phyloP scores from a whole-genome alignment of 1,284 basidiomycete species.

The Cerioporus squamosus region DNA sequence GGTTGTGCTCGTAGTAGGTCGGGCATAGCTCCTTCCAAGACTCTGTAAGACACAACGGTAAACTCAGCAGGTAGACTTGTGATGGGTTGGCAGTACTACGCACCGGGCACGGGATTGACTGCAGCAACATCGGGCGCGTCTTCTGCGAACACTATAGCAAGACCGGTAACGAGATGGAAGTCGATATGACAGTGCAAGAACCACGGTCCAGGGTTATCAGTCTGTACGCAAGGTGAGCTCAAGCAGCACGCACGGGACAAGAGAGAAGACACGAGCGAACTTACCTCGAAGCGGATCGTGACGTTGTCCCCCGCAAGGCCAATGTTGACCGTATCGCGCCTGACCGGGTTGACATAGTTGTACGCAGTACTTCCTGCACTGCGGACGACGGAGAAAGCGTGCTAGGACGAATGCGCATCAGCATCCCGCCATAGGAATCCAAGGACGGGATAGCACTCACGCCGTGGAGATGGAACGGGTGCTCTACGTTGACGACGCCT shows the following conservation, averaged over 20 bases:
- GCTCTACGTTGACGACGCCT: conserved; percentile 34
- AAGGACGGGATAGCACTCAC: conserved; percentile 24
- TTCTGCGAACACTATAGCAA: conserved; percentile 36
- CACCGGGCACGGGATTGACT: conserved; percentile 23
- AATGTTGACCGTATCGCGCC: conserved; percentile 29
- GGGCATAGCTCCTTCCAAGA: conserved; percentile 1
- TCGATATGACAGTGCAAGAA: conserved; percentile 15
- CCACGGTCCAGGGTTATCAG: conserved; percentile 28
- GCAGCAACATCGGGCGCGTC: conserved; percentile 24
- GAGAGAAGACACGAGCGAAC: not conserved
- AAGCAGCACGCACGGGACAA: not conserved
- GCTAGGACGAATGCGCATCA: conserved; percentile 5
- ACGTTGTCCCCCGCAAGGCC: conserved; percentile 3
- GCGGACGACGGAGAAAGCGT: conserved; percentile 21
- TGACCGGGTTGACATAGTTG: conserved; percentile 43
- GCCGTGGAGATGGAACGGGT: conserved; percentile 47
- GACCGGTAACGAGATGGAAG: conserved; percentile 33
- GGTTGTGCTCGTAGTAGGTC: not conserved
- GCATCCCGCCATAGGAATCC: not conserved
- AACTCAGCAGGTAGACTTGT: not conserved
- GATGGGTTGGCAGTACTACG: not conserved
- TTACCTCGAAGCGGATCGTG: conserved; percentile 14
- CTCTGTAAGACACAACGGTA: not conserved
- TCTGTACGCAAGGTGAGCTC: conserved; percentile 8
- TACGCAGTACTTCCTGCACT: conserved; percentile 24